phyloP scores from a whole-genome alignment of 2,329 filamentous ascomycete species.

The Coniochaeta prunicola region DNA sequence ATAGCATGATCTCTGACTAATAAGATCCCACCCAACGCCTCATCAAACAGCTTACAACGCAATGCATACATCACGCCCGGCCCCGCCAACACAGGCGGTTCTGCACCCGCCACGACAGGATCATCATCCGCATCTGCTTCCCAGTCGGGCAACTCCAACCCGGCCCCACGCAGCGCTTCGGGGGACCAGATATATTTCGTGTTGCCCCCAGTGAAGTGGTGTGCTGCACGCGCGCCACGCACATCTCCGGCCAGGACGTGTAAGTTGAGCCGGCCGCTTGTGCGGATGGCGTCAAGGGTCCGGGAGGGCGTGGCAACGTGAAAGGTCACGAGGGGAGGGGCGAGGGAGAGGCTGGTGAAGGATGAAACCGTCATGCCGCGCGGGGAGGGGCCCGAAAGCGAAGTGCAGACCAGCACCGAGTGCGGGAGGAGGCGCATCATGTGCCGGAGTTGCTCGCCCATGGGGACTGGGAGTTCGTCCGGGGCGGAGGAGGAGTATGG shows the following conservation, averaged over 20 bases:
- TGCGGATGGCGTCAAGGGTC: slow-evolving; percentile 43
- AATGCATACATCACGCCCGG: slow-evolving; percentile 46
- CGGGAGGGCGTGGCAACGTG: slow-evolving; percentile 50
- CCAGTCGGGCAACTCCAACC: slow-evolving; percentile 14
- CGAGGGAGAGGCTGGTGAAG: slow-evolving; percentile 46
- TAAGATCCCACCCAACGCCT: slow-evolving; percentile 32
- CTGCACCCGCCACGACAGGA: slow-evolving; percentile 9
- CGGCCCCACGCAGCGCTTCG: slow-evolving; percentile 30
- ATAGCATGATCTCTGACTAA: slow-evolving; percentile 44
- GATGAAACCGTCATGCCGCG: slow-evolving; percentile 55
- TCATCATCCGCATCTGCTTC: not conserved
- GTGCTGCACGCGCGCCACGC: slow-evolving; percentile 40
- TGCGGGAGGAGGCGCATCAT: slow-evolving; percentile 48
- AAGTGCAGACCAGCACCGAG: slow-evolving; percentile 49
- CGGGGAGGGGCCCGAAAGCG: slow-evolving; percentile 26
- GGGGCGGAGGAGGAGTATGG: slow-evolving; percentile 16
- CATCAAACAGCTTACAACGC: slow-evolving; percentile 32
- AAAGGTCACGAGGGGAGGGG: slow-evolving; percentile 48
- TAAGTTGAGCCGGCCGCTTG: slow-evolving; percentile 41
- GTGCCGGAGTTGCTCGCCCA: slow-evolving; percentile 36
- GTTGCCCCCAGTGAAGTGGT: slow-evolving; percentile 45
- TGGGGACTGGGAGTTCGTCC: slow-evolving; percentile 21
- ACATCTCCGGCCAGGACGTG: slow-evolving; percentile 43
- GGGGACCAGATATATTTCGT: slow-evolving; percentile 14
- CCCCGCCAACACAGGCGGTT: slow-evolving; percentile 36